A percentile compares a stretch with the other conserved stretches of the same genome.
These are phyloP conservation scores for Cryomyces minteri DNA, from an alignment of 495 filamentous ascomycete species.

Conservation along the genomic window DNA sequence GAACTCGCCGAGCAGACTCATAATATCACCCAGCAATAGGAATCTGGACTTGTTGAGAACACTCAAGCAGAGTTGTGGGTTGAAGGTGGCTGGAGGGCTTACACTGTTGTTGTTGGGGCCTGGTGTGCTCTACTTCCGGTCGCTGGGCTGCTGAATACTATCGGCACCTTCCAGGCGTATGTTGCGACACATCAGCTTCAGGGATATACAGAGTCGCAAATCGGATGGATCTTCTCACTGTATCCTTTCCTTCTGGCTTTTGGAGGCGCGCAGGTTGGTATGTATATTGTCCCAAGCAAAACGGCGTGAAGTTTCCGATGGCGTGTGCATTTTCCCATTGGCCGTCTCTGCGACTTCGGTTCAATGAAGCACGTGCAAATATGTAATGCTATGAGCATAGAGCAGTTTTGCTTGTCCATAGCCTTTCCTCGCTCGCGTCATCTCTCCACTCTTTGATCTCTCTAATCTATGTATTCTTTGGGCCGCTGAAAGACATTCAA, in stretches of 20 bases:
- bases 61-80: not conserved
- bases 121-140: slow-evolving; percentile 54
- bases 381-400: too few species aligned
- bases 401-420: too few species aligned
- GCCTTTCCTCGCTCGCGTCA: too few species aligned
- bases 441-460: too few species aligned
- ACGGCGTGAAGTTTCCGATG: too few species aligned
- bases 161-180: slow-evolving; percentile 63
- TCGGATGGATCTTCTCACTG: slow-evolving; percentile 72
- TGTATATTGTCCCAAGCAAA: too few species aligned
- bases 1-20: not conserved
- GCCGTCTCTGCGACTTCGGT: too few species aligned
- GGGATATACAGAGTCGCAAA: slow-evolving; percentile 35
- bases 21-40: not conserved
- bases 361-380: too few species aligned
- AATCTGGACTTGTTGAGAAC: not conserved
- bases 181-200: slow-evolving; percentile 46
- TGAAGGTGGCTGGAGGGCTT: slow-evolving; percentile 56
- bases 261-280: slow-evolving; percentile 37
- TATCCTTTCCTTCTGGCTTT: slow-evolving; percentile 52
- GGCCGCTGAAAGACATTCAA: too few species aligned
- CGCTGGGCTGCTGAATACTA: slow-evolving; percentile 57
- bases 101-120: slow-evolving; percentile 59
- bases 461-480: too few species aligned
- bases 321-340: too few species aligned